A percentile compares a stretch with the other conserved stretches of the same genome.
Conservation (phyloP, 176 grass and related monocot species). For the Triticum turgidum region DNA sequence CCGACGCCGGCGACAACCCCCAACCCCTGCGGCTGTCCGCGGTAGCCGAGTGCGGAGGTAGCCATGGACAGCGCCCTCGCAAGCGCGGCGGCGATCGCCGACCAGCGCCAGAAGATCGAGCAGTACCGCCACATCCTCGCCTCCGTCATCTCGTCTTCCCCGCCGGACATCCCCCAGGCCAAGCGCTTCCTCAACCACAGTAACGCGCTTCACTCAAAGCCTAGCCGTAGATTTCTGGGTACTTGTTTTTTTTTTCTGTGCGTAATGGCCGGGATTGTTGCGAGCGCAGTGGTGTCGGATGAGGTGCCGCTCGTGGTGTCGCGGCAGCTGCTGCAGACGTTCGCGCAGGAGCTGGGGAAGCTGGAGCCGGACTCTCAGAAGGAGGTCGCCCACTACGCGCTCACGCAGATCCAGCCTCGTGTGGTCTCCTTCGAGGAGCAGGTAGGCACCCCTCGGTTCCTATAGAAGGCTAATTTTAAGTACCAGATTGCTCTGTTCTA, state of each 20-base stretch:
- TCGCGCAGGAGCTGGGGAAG: constrained; percentile 84
- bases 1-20: constrained; percentile 18
- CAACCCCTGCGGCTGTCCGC: neutral
- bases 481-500: neutral
- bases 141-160: constrained; percentile 75
- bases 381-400: constrained; percentile 88
- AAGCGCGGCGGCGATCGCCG: constrained; percentile 65
- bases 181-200: constrained; percentile 97
- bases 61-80: constrained; percentile 80
- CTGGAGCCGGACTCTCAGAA: constrained; percentile 84
- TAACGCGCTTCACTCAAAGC: constrained; percentile 27
- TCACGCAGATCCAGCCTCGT: constrained; percentile 93
- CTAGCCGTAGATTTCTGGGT: neutral
- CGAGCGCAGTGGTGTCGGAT: constrained; percentile 81
- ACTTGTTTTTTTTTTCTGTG: neutral
- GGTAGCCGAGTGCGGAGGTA: neutral
- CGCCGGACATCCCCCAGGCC: constrained; percentile 76
- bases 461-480: neutral
- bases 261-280: constrained; percentile 7
- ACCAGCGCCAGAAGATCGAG: constrained; percentile 97
- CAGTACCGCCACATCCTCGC: constrained; percentile 95
- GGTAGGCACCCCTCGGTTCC: constrained; percentile 41
- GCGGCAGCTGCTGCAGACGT: constrained; percentile 91
- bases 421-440: constrained; percentile 98
- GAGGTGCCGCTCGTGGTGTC: constrained; percentile 95